Evolutionary conservation across 2,329 filamentous ascomycete species (phyloP).

Genomic region (Pseudogymnoascus pannorum): DNA sequence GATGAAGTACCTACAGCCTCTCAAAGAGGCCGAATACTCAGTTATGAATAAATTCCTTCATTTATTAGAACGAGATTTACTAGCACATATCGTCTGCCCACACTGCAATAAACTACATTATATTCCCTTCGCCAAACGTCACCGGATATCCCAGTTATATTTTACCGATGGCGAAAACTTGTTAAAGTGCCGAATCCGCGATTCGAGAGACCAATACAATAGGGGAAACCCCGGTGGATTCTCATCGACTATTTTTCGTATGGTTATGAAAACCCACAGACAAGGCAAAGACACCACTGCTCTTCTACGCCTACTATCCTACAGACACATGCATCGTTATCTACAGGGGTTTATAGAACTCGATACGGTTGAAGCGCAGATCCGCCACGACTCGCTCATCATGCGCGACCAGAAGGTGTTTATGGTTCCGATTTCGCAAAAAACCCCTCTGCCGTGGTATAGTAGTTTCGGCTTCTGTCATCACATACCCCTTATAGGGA

Average conservation of each 20-base stretch:
- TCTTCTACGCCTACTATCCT: slow-evolving; percentile 4
- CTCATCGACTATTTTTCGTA: slow-evolving; percentile 14
- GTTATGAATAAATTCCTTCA: slow-evolving; percentile 10
- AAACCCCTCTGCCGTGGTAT: slow-evolving; percentile 5
- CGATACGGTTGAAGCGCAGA: slow-evolving; percentile 9
- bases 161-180: neutral
- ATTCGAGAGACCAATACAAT: neutral
- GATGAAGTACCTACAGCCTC: slow-evolving; percentile 5
- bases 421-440: slow-evolving; percentile 11
- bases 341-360: slow-evolving; percentile 10
- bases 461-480: slow-evolving; percentile 10
- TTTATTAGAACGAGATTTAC: slow-evolving; percentile 14
- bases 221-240: neutral
- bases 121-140: slow-evolving; percentile 7
- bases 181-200: slow-evolving; percentile 10
- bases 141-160: neutral
- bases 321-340: neutral
- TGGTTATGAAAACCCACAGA: slow-evolving; percentile 17
- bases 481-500: slow-evolving; percentile 5
- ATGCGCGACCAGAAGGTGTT: slow-evolving; percentile 15
- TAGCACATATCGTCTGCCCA: slow-evolving; percentile 12
- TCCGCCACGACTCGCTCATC: slow-evolving; percentile 13
- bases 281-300: slow-evolving; percentile 8
- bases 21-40: slow-evolving; percentile 11
- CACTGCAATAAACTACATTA: slow-evolving; percentile 14